Evolutionary conservation across 2,329 filamentous ascomycete species (phyloP).

Genomic region (Aureobasidium lini): DNA sequence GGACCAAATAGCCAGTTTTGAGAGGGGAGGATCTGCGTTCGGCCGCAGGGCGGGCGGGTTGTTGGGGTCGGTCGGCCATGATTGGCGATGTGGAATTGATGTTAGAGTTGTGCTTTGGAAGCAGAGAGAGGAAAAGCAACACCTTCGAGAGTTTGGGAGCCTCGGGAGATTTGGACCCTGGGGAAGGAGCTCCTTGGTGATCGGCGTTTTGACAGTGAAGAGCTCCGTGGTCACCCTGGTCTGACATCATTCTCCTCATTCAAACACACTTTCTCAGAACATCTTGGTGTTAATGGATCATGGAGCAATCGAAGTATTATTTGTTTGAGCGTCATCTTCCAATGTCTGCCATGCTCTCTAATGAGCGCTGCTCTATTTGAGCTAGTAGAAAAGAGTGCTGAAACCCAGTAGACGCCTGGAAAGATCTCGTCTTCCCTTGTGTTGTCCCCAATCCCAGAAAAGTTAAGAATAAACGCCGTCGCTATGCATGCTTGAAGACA

Average conservation of each 20-base stretch:
- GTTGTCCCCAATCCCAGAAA: not conserved
- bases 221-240: too few species aligned
- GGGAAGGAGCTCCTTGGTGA: not conserved
- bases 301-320: too few species aligned
- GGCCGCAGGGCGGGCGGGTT: not conserved
- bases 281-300: too few species aligned
- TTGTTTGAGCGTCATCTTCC: too few species aligned
- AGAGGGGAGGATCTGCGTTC: slow-evolving; percentile 5
- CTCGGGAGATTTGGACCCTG: not conserved
- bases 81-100: not conserved
- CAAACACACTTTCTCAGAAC: too few species aligned
- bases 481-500: slow-evolving; percentile 10
- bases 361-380: not conserved
- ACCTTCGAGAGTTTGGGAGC: too few species aligned
- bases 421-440: not conserved
- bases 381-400: not conserved
- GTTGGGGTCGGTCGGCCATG: slow-evolving; percentile 12
- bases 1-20: slow-evolving; percentile 58
- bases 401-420: not conserved
- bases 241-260: too few species aligned
- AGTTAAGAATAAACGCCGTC: not conserved
- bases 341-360: too few species aligned
- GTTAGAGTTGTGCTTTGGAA: not conserved
- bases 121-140: too few species aligned
- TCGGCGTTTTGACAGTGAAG: not conserved